These are phyloP conservation scores for Paulownia fortunei DNA, from an alignment of 257 asterid genomes.

Conservation along the genomic window DNA sequence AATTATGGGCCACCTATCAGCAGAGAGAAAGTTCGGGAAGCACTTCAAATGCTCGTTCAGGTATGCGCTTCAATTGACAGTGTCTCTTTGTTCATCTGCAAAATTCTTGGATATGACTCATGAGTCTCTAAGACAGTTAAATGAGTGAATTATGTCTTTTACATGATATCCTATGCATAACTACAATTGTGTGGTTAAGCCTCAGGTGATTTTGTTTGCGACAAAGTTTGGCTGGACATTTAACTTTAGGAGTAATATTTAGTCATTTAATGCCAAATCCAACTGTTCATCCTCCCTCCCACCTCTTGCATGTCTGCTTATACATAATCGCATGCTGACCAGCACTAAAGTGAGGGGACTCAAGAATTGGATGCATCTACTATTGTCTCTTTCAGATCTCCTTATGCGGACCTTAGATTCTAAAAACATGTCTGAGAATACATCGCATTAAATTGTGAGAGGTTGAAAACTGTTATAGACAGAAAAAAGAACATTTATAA, in stretches of 20 bases:
- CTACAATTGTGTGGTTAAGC: background rate
- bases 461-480: background rate
- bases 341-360: background rate
- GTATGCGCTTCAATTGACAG: conserved; percentile 40
- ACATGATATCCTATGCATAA: background rate
- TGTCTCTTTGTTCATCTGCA: background rate
- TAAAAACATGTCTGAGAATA: background rate
- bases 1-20: conserved; percentile 60
- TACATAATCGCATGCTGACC: background rate
- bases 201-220: background rate
- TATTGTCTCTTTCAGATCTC: background rate
- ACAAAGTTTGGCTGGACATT: background rate
- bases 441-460: background rate
- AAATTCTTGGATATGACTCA: conserved; percentile 2
- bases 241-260: background rate
- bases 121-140: background rate
- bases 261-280: background rate
- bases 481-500: background rate
- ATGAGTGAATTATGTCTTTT: background rate
- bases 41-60: conserved; percentile 86
- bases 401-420: background rate
- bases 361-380: background rate
- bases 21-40: conserved; percentile 88
- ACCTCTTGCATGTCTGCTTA: background rate
- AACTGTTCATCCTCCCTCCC: background rate